Evolutionary conservation across 257 asterid genomes (phyloP).

Genomic region (Apocynum venetum): DNA sequence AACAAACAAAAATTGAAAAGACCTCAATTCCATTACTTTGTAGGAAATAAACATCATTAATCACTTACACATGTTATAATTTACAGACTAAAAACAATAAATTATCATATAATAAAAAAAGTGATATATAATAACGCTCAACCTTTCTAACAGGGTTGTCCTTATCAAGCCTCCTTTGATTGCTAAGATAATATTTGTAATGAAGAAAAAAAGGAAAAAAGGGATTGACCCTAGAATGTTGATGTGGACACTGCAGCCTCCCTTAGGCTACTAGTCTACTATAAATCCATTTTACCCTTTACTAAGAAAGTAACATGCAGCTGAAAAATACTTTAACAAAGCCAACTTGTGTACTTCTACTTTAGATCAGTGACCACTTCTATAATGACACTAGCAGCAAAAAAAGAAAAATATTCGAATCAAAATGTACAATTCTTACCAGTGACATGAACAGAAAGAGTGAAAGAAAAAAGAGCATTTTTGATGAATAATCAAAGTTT

Average conservation of each 20-base stretch:
- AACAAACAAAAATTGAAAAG: neutral
- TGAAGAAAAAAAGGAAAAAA: neutral
- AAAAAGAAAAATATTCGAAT: neutral
- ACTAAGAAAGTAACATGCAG: neutral
- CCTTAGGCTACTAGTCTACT: neutral
- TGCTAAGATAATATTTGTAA: neutral
- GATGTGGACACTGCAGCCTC: neutral
- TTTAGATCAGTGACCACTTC: neutral
- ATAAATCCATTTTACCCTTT: neutral
- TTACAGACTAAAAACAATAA: too few species aligned
- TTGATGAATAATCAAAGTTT: conserved; percentile 36
- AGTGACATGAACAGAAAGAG: conserved; percentile 45
- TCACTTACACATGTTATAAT: too few species aligned
- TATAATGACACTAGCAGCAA: neutral
- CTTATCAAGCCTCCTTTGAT: neutral
- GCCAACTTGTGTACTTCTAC: conserved; percentile 1
- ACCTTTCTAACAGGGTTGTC: neutral
- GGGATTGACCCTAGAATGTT: neutral
- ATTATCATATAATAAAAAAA: too few species aligned
- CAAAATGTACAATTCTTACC: conserved; percentile 23
- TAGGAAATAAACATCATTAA: too few species aligned
- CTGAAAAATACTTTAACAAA: neutral
- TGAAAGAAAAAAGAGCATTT: conserved; percentile 44
- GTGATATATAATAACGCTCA: too few species aligned
- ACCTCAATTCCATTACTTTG: too few species aligned